Evolutionary conservation across 1,139 yeast species (phyloP).

Genomic region (Pichia sp.): DNA sequence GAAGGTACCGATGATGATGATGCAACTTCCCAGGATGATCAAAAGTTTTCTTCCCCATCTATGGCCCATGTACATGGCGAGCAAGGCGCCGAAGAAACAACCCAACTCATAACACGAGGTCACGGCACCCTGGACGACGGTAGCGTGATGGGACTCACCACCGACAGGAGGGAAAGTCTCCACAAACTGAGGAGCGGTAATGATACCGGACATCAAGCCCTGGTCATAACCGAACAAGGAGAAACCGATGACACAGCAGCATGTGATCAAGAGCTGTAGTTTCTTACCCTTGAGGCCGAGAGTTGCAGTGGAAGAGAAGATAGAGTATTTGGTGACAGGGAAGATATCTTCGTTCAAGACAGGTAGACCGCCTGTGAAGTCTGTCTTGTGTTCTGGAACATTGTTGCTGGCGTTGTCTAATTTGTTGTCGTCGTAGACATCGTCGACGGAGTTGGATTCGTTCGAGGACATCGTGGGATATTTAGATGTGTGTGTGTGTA

Average conservation of each 20-base stretch:
- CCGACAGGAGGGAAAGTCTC: conserved; percentile 54
- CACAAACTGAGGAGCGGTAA: conserved; percentile 58
- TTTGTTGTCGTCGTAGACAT: conserved; percentile 16
- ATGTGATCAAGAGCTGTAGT: conserved; percentile 46
- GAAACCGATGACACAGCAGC: conserved; percentile 62
- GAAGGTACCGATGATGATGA: conserved; percentile 61
- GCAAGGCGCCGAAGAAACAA: conserved; percentile 67
- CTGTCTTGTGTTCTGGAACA: background rate
- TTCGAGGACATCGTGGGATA: conserved; percentile 6
- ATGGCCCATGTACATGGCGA: conserved; percentile 63
- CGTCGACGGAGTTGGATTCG: conserved; percentile 1
- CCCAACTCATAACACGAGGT: conserved; percentile 74
- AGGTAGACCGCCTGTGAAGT: background rate
- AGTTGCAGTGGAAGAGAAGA: conserved; percentile 27
- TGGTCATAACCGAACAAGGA: conserved; percentile 76
- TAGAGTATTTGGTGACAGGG: conserved; percentile 7
- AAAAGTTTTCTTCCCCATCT: conserved; percentile 62
- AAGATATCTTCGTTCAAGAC: conserved; percentile 8
- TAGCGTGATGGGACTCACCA: conserved; percentile 35
- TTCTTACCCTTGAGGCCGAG: conserved; percentile 46
- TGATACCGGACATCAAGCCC: conserved; percentile 72
- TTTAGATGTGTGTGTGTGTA: background rate
- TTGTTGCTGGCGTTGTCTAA: conserved; percentile 4
- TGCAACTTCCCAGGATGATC: conserved; percentile 53
- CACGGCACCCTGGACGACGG: conserved; percentile 62